phyloP scores from a whole-genome alignment of 2,329 filamentous ascomycete species.

The Tolypocladium amazonense region DNA sequence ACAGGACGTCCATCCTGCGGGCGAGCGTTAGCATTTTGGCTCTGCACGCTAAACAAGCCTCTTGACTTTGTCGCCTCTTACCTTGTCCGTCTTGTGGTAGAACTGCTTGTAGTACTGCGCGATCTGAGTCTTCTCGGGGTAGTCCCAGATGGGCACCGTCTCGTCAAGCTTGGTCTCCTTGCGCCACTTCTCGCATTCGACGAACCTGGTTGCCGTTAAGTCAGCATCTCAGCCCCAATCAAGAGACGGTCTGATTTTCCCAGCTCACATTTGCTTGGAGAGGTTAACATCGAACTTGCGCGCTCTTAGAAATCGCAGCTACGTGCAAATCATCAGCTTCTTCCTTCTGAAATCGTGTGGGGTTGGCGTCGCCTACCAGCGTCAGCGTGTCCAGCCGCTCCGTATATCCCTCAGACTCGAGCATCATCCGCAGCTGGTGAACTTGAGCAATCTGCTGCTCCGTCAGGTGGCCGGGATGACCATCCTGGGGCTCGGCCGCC shows the following conservation, averaged over 20 bases:
- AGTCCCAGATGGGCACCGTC: slow-evolving; percentile 71
- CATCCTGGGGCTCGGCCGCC: slow-evolving; percentile 56
- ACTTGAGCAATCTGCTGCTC: slow-evolving; percentile 83
- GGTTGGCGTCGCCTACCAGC: slow-evolving; percentile 44
- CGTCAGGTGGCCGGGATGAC: slow-evolving; percentile 83
- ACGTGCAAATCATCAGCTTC: background rate
- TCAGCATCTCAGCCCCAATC: slow-evolving; percentile 5
- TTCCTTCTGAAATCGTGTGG: background rate
- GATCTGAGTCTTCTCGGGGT: slow-evolving; percentile 73
- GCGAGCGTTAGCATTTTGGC: background rate
- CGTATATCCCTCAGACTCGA: slow-evolving; percentile 74
- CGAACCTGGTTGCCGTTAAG: slow-evolving; percentile 53
- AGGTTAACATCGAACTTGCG: slow-evolving; percentile 86
- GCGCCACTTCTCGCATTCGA: slow-evolving; percentile 85
- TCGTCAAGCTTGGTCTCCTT: slow-evolving; percentile 77
- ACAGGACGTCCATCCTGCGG: slow-evolving; percentile 83
- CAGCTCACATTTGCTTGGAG: slow-evolving; percentile 74
- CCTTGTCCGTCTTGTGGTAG: slow-evolving; percentile 95
- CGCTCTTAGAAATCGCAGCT: slow-evolving; percentile 85
- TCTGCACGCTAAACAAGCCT: background rate
- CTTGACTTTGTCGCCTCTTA: slow-evolving; percentile 15
- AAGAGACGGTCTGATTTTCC: background rate
- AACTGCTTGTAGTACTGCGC: slow-evolving; percentile 95
- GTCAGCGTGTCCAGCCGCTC: slow-evolving; percentile 87
- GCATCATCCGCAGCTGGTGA: slow-evolving; percentile 69